Evolutionary conservation across 1,284 basidiomycete species (phyloP).

Genomic region (Taiwanofungus camphoratus): DNA sequence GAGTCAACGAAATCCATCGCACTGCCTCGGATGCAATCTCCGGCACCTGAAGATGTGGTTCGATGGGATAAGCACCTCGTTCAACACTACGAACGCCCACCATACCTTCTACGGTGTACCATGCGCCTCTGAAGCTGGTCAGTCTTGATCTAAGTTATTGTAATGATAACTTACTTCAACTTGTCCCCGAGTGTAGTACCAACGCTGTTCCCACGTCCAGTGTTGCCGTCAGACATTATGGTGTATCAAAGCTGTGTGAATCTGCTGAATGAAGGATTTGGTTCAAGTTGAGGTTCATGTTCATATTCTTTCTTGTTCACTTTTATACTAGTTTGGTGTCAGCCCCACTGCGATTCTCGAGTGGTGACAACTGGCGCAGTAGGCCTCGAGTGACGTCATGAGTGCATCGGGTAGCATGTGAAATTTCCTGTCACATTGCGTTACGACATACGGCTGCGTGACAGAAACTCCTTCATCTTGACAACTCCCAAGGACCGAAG

Average conservation of each 20-base stretch:
- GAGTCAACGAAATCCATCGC: conserved; percentile 27
- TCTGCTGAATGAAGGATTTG: background rate
- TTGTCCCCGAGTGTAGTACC: conserved; percentile 2
- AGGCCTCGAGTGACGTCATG: too few relatives aligned
- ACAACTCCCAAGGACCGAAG: too few relatives aligned
- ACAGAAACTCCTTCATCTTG: too few relatives aligned
- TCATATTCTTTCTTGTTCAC: background rate
- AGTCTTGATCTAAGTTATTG: background rate
- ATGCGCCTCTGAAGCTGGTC: conserved; percentile 2
- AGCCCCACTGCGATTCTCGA: conserved; percentile 25
- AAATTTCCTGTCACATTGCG: too few relatives aligned
- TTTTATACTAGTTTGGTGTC: conserved; percentile 21
- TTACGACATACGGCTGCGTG: too few relatives aligned
- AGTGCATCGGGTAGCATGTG: too few relatives aligned
- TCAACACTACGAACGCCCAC: too few relatives aligned
- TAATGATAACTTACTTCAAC: conserved; percentile 2
- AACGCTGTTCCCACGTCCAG: background rate
- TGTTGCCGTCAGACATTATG: background rate
- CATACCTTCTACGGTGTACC: conserved; percentile 7
- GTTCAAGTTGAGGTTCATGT: background rate
- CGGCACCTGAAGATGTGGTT: conserved; percentile 13
- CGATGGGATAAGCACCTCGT: background rate
- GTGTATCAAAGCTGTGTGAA: background rate
- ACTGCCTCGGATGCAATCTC: conserved; percentile 23
- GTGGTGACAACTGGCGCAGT: conserved; percentile 17